Base-by-base conservation (phyloP, 495 filamentous ascomycete species). In the Elaphomyces granulatus region DNA sequence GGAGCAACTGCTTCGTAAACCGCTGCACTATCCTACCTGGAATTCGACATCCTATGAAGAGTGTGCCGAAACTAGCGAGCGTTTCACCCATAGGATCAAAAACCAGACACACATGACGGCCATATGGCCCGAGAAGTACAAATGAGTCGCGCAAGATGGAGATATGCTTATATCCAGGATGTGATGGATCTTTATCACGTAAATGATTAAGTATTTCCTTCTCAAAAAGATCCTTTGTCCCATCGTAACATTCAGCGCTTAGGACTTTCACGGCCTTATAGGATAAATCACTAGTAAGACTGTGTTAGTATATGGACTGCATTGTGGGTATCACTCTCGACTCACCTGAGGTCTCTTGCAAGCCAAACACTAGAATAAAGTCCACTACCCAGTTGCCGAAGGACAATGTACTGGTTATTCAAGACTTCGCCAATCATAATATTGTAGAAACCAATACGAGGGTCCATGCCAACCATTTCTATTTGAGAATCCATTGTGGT, bases 11-110 rank as follows among this genome's bases (percentile, higher is more conserved):
- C 14, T 12, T 37, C 4, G 45, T 47, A 32, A 49, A 32, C 10
- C 35, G 23, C 39, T 37, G 34, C 44, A 46, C 42, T 8, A 46
- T 32, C 15, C 2, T 2, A 23, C 32, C 31, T 3, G 44, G 39
- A 15, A 46, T 21, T 18, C 19, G 36, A 31, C 8, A 15, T 6
- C 32, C 44, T 1, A 10, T 10, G 16, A 46, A 46, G 15, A 45
- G 43, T 18, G 31, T 21, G 10, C 38, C 15, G 18, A 46, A 46
- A 20, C 20, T 38, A 3, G 16, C 16, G 8, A 46, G 41, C 10
- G 41, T 45, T 34, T 46, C 45, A 19, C 49, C 53, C 44, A 51
- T 49, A 7, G 42, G 31, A 18, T 54, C 36, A 31, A 54, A 54
- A n/a, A 54, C 43, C 3, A 56, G 44, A 20, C 46, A 52, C 1